phyloP scores from a whole-genome alignment of 140 eudicot species.

The Ambrosia hybrid region DNA sequence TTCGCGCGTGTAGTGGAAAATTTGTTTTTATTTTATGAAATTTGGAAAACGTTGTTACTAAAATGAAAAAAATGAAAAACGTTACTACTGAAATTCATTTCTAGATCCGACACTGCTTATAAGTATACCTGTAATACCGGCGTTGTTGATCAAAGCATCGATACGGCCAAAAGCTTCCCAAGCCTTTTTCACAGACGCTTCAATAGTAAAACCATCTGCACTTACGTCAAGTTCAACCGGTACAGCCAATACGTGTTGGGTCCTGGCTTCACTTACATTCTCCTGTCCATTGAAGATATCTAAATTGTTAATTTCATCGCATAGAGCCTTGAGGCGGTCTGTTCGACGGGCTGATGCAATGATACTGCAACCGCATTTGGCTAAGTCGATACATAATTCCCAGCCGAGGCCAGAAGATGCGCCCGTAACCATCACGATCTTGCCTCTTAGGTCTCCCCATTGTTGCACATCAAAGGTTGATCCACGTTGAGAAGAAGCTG shows the following conservation, averaged over 20 bases:
- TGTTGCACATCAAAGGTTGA: slow-evolving; percentile 32
- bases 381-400: slow-evolving; percentile 61
- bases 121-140: slow-evolving; percentile 32
- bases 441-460: slow-evolving; percentile 43
- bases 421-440: slow-evolving; percentile 78
- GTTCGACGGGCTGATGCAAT: slow-evolving; percentile 70
- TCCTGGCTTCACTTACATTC: neutral
- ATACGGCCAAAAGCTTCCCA: slow-evolving; percentile 48
- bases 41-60: no score
- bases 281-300: neutral
- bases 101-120: no score
- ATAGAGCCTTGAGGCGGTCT: slow-evolving; percentile 51
- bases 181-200: slow-evolving; percentile 9
- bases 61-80: no score
- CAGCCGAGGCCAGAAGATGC: slow-evolving; percentile 80
- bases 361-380: slow-evolving; percentile 59
- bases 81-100: no score
- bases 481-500: no score
- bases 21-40: no score
- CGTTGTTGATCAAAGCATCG: slow-evolving; percentile 72
- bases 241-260: neutral
- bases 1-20: no score
- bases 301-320: slow-evolving; percentile 54
- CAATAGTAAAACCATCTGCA: neutral
- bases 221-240: neutral